Conservation (phyloP, 305 asterid species). For the Plantago rigida region DNA sequence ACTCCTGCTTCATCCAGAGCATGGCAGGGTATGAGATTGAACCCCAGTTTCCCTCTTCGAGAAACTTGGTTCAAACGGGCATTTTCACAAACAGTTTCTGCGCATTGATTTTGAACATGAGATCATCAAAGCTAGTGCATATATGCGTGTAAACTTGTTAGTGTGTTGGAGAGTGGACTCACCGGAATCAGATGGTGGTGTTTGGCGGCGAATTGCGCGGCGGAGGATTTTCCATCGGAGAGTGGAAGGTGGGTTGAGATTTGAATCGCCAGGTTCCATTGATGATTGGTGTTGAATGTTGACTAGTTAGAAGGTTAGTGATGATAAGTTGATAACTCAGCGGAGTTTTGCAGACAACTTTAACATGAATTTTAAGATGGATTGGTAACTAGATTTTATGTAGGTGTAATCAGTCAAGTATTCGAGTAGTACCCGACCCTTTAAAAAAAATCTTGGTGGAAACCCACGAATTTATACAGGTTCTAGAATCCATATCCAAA, state of each 20-base stretch:
- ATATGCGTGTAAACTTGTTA: background rate
- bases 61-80: slow-evolving; percentile 45
- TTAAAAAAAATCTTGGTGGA: too few relatives aligned
- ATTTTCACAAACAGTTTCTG: slow-evolving; percentile 40
- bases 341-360: too few relatives aligned
- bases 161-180: background rate
- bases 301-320: too few relatives aligned
- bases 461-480: too few relatives aligned
- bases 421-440: too few relatives aligned
- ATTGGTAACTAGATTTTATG: too few relatives aligned
- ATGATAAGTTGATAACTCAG: too few relatives aligned
- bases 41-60: slow-evolving; percentile 56
- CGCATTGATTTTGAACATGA: slow-evolving; percentile 8
- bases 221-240: slow-evolving; percentile 77
- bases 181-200: slow-evolving; percentile 31
- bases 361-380: too few relatives aligned
- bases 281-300: background rate
- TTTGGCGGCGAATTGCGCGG: slow-evolving; percentile 49
- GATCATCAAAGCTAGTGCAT: background rate
- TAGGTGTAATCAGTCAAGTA: too few relatives aligned
- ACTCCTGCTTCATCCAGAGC: slow-evolving; percentile 30
- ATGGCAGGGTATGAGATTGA: slow-evolving; percentile 56
- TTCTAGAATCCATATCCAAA: too few relatives aligned
- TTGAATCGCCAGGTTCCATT: slow-evolving; percentile 29
- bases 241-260: slow-evolving; percentile 36